Evolutionary conservation across 2,329 filamentous ascomycete genomes (phyloP).

Genomic region (Clarireedia hainanense): DNA sequence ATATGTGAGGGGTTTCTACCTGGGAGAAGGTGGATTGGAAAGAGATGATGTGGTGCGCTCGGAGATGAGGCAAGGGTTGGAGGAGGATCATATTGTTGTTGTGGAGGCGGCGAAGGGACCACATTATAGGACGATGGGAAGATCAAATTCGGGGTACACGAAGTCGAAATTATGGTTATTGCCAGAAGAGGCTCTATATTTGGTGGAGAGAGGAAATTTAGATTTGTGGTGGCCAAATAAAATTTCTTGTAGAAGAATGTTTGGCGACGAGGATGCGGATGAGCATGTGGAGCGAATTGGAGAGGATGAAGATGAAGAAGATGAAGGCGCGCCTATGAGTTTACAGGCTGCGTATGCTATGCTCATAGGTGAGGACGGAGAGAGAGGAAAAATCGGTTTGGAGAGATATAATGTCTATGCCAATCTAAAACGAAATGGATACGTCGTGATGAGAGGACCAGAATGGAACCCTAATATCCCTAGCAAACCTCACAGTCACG

Average conservation of each 20-base stretch:
- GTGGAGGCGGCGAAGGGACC: constrained; percentile 65
- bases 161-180: constrained; percentile 69
- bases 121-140: constrained; percentile 71
- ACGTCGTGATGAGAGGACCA: constrained; percentile 67
- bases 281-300: constrained; percentile 33
- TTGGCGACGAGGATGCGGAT: constrained; percentile 21
- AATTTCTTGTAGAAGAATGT: constrained; percentile 38
- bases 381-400: constrained; percentile 53
- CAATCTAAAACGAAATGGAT: constrained; percentile 74
- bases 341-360: constrained; percentile 84
- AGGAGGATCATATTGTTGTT: constrained; percentile 47
- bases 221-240: constrained; percentile 75
- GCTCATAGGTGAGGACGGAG: constrained; percentile 64
- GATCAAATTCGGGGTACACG: constrained; percentile 47
- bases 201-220: constrained; percentile 79
- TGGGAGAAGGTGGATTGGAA: constrained; percentile 41
- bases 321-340: constrained; percentile 73
- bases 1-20: constrained; percentile 65
- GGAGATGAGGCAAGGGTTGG: constrained; percentile 59
- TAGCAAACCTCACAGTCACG: constrained; percentile 8
- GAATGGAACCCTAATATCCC: constrained; percentile 35
- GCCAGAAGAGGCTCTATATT: constrained; percentile 84
- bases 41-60: constrained; percentile 48
- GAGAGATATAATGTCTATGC: constrained; percentile 86
- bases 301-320: constrained; percentile 38